Evolutionary conservation across 257 asterid species (phyloP), one percentile per base, ranked within the genome.

Genomic region (Rehmannia glutinosa): DNA sequence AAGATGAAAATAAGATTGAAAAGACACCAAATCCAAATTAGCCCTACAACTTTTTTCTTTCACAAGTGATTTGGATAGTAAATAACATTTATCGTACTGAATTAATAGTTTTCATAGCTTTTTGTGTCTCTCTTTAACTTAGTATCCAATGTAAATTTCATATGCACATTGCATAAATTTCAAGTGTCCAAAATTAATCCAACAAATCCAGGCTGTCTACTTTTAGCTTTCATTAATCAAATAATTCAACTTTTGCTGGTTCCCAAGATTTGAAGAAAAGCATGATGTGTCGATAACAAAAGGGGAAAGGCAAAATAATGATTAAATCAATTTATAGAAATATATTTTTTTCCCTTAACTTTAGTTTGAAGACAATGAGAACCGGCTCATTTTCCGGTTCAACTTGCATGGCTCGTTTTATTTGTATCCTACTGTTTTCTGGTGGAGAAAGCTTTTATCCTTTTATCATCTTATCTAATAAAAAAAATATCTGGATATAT

Each of bases 241-340:
- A 68, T 75, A 75, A 63, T 75, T 75, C 68, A 55, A 36, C 67
- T 61, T 69, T 68, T 74, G 75, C 75, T 69, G 64, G 75, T 74
- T 74, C 75, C 79, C 75, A 24, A 74, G 68, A 54, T 62, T 74
- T 62, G 75, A 68, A 74, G 79, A 39, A 13, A 67, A 67, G 73
- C 13, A 66, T 66, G 10, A 25, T 46, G 39, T 27, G 3, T 62
- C 42, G 67, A 32, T 56, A 24, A 55, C 43, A 65, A 66, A 66
- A 28, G 73, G 42, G 20, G 2, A 73, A 25, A 58, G 23, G 21
- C 30, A 64, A 53, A 35, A 61, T 38, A 30, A 46, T 13, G n/a
- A n/a, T n/a, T n/a, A n/a, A n/a, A n/a, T n/a, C n/a, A n/a, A n/a
- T n/a, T n/a, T n/a, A n/a, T n/a, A n/a, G n/a, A n/a, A n/a, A n/a